A percentile compares a stretch with the other conserved stretches of the same genome.
These are phyloP conservation scores for Lupinus albus DNA, from an alignment of 306 rosid species.

Conservation along the genomic window DNA sequence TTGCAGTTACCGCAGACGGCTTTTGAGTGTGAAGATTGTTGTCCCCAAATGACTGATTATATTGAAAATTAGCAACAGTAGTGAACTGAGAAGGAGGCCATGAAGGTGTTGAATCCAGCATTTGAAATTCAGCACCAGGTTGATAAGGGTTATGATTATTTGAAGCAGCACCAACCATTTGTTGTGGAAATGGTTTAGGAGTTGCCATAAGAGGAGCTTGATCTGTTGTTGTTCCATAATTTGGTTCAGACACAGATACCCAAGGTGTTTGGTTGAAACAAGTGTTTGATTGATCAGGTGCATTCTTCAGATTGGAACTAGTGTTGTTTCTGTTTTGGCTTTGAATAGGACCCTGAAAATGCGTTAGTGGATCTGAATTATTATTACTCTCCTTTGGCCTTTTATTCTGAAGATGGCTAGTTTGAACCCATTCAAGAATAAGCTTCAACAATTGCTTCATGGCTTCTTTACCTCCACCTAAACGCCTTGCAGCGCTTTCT, in stretches of 20 bases:
- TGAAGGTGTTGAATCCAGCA: conserved; percentile 59
- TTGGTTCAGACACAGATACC: conserved; percentile 47
- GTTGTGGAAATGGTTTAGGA: conserved; percentile 40
- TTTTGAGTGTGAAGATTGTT: conserved; percentile 39
- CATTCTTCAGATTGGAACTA: conserved; percentile 33
- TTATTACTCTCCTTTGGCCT: conserved; percentile 39
- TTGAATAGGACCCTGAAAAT: conserved; percentile 45
- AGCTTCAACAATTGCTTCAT: conserved; percentile 89
- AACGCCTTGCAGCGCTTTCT: conserved; percentile 76
- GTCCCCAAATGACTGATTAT: conserved; percentile 55
- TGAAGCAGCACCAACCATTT: conserved; percentile 45
- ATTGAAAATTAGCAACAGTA: conserved; percentile 47
- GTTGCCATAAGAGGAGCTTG: conserved; percentile 39
- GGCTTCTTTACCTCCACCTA: conserved; percentile 94
- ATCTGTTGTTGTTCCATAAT: conserved; percentile 43
- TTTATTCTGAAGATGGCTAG: conserved; percentile 74
- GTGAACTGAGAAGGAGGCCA: conserved; percentile 65
- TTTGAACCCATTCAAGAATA: conserved; percentile 93
- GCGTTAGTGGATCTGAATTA: conserved; percentile 30
- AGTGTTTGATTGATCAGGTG: conserved; percentile 39
- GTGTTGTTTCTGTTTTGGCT: conserved; percentile 48
- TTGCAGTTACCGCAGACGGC: conserved; percentile 34
- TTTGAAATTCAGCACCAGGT: conserved; percentile 46
- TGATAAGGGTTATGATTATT: conserved; percentile 43
- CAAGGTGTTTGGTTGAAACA: conserved; percentile 48